phyloP scores from a whole-genome alignment of 2,329 filamentous ascomycete species.

The Scedosporium boydii region DNA sequence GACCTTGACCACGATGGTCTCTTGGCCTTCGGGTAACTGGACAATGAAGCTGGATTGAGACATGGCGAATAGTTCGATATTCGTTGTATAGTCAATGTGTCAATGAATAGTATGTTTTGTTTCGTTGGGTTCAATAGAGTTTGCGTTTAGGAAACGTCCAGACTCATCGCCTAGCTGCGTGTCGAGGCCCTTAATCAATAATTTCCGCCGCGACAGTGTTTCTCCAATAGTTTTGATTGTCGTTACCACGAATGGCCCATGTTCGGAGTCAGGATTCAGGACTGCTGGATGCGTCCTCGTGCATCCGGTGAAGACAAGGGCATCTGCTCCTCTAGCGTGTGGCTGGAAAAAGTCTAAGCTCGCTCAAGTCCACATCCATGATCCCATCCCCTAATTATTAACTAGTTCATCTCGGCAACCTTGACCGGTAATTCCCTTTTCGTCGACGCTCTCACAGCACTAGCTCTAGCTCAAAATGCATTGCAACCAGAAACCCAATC shows the following conservation, averaged over 20 bases:
- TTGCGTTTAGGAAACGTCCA: too few relatives aligned
- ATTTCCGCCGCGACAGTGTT: not conserved
- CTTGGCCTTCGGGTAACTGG: conserved; percentile 11
- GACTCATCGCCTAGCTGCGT: too few relatives aligned
- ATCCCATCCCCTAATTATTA: not conserved
- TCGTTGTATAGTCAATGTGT: not conserved
- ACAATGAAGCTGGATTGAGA: not conserved
- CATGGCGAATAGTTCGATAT: not conserved
- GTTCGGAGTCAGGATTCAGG: not conserved
- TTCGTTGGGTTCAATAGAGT: too few relatives aligned
- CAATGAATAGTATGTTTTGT: too few relatives aligned
- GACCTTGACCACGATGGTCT: conserved; percentile 18
- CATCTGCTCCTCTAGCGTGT: not conserved
- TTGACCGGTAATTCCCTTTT: not conserved
- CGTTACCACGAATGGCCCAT: not conserved
- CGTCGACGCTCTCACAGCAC: not conserved
- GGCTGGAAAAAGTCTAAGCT: too few relatives aligned
- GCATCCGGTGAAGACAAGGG: not conserved
- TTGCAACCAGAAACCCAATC: not conserved
- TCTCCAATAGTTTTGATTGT: not conserved
- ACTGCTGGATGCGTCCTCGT: not conserved
- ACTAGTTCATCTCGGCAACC: not conserved
- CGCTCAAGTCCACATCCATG: not conserved
- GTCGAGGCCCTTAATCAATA: not conserved
- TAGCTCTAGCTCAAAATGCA: not conserved